Evolutionary conservation across 108 stramenopile species (phyloP).

Genomic region (Cyclotella baltica): DNA sequence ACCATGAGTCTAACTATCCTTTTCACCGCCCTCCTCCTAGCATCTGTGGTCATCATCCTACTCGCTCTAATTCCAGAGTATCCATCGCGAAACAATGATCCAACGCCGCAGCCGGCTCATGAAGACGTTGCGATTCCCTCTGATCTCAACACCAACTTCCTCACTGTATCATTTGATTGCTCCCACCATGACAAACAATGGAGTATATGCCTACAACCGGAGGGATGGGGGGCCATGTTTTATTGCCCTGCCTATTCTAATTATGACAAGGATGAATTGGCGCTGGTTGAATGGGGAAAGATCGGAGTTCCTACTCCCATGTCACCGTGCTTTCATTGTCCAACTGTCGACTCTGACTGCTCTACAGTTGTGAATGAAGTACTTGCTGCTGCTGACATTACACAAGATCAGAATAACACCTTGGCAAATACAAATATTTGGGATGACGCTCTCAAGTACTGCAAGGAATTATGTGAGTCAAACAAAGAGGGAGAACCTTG

Average conservation of each 20-base stretch:
- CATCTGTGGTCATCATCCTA: no score
- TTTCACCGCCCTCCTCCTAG: no score
- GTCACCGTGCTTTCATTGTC: not conserved
- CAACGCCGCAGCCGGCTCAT: no score
- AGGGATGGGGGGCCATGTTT: slow-evolving; percentile 5
- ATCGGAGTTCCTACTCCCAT: not conserved
- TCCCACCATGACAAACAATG: not conserved
- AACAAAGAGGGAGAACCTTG: slow-evolving; percentile 8
- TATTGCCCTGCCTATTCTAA: not conserved
- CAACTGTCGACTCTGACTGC: not conserved
- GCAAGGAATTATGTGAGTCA: not conserved
- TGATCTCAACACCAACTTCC: not conserved
- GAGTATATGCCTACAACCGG: not conserved
- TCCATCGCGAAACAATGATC: no score
- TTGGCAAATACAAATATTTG: not conserved
- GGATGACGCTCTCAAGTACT: not conserved
- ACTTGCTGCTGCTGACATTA: not conserved
- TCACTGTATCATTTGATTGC: not conserved
- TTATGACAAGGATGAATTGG: not conserved
- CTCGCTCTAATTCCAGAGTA: no score
- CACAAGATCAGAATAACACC: not conserved
- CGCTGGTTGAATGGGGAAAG: not conserved
- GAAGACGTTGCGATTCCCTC: not conserved
- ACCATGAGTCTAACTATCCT: no score
- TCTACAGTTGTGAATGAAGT: not conserved